Conservation (phyloP, 257 asterid species). For the Solanum habrochaites region DNA sequence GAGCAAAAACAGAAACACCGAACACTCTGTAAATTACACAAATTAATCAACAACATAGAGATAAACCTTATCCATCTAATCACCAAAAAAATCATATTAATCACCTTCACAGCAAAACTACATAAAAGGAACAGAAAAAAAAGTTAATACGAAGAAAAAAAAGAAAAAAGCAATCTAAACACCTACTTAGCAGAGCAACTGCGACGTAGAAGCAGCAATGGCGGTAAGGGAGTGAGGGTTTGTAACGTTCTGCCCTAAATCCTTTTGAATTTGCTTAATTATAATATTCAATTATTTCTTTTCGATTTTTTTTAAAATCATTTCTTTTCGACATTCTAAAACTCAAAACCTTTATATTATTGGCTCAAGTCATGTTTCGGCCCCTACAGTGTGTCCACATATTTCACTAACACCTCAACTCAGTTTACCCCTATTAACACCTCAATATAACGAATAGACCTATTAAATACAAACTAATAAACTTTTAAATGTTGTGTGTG, state of each 20-base stretch:
- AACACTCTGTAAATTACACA: not conserved
- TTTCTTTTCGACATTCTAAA: too few relatives aligned
- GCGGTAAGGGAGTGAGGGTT: too few relatives aligned
- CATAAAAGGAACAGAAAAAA: not conserved
- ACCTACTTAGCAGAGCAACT: not conserved
- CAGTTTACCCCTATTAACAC: too few relatives aligned
- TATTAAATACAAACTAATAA: too few relatives aligned
- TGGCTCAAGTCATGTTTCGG: too few relatives aligned
- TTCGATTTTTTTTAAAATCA: too few relatives aligned
- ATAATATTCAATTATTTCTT: not conserved
- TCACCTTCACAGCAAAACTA: constrained; percentile 43
- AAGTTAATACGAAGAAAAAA: not conserved
- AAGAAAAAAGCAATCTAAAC: not conserved
- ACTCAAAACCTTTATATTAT: too few relatives aligned
- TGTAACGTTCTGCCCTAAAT: not conserved
- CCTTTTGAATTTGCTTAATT: not conserved
- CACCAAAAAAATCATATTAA: constrained; percentile 2
- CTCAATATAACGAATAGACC: too few relatives aligned
- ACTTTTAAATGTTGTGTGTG: too few relatives aligned
- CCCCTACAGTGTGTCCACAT: too few relatives aligned
- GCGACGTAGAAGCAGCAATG: not conserved
- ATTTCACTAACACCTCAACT: too few relatives aligned
- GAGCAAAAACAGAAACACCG: not conserved
- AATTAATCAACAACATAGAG: not conserved
- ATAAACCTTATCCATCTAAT: not conserved